Evolutionary conservation across 306 rosid genomes (phyloP), one percentile per base, ranked within the genome.

Genomic region (Lathyrus tuberosus): DNA sequence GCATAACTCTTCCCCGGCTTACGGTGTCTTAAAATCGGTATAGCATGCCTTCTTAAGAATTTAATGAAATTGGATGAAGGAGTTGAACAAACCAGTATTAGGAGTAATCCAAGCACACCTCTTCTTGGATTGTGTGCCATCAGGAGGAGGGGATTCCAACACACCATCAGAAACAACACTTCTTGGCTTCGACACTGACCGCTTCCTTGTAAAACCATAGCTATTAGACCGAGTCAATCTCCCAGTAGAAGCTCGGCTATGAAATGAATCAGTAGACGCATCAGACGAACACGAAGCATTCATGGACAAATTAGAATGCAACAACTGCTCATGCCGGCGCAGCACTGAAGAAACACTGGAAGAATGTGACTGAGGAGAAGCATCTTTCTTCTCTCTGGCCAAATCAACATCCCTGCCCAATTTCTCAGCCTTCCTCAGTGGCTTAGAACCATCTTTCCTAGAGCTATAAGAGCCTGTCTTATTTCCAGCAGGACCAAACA

Each of bases 51-150:
- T 58, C 56, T 11, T 4, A 44, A 35, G 46, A 76, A 14, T 16
- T 40, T 37, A 51, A 1, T 10, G 33, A 67, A 47, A 74, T 65
- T 44, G 31, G 78, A 63, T 51, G 54, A 60, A 80, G 62, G 14
- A 64, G 53, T 60, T 66, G 57, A 56, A 85, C 91, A 15, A 63
- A 90, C 96, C 96, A 26, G 94, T 75, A 82, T 90, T 90, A 48
- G 96, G 86, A 18, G 96, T 90, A 81, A 90, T 87, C 96, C 96
- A 90, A 31, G 94, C 76, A 82, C 96, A 90, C 64, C 89, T 84
- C 87, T 82, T 89, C 84, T 75, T 86, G 26, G 82, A 71, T 43
- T 74, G 82, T 24, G 85, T 78, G 67, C 74, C 75, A 81, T 79
- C 83, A 48, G 83, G 75, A 10, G 82, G 80, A n/a, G 82, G 80